Evolutionary conservation across 176 grass and related monocot genomes (phyloP).

Genomic region (Triticum urartu): DNA sequence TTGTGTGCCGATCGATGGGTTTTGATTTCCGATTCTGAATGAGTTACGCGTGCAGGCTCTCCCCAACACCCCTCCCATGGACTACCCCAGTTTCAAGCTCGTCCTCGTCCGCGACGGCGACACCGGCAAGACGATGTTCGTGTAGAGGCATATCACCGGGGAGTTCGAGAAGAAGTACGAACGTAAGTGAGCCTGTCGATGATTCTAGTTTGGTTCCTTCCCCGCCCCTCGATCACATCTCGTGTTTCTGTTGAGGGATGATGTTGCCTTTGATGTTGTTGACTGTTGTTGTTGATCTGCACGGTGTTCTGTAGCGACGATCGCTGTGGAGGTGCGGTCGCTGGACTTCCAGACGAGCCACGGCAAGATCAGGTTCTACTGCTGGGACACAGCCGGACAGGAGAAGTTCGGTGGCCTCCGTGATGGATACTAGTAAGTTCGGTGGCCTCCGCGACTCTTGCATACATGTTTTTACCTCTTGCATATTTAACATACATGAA

Average conservation of each 20-base stretch:
- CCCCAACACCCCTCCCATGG: slow-evolving; percentile 17
- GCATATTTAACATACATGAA: too few relatives aligned
- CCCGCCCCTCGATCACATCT: neutral
- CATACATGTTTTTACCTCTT: too few relatives aligned
- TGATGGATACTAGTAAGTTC: slow-evolving; percentile 79
- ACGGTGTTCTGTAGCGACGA: slow-evolving; percentile 51
- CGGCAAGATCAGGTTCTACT: slow-evolving; percentile 58
- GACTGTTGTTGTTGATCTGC: neutral
- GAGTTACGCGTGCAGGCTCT: slow-evolving; percentile 8
- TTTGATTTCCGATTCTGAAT: neutral
- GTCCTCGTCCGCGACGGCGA: slow-evolving; percentile 75
- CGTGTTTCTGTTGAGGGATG: neutral
- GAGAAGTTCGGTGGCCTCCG: slow-evolving; percentile 57
- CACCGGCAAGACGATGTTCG: slow-evolving; percentile 81
- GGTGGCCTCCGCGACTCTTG: too few relatives aligned
- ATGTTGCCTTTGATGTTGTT: neutral
- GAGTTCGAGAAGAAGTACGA: slow-evolving; percentile 80
- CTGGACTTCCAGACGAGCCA: slow-evolving; percentile 63
- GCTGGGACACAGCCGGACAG: slow-evolving; percentile 73
- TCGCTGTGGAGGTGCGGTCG: slow-evolving; percentile 68
- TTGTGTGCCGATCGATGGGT: neutral
- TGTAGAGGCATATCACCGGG: slow-evolving; percentile 77
- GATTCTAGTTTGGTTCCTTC: neutral
- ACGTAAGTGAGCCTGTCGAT: slow-evolving; percentile 30
- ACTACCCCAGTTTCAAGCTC: slow-evolving; percentile 66